These are phyloP conservation scores for Buxus sempervirens DNA, from an alignment of 164 flowering plant species.

Conservation along the genomic window DNA sequence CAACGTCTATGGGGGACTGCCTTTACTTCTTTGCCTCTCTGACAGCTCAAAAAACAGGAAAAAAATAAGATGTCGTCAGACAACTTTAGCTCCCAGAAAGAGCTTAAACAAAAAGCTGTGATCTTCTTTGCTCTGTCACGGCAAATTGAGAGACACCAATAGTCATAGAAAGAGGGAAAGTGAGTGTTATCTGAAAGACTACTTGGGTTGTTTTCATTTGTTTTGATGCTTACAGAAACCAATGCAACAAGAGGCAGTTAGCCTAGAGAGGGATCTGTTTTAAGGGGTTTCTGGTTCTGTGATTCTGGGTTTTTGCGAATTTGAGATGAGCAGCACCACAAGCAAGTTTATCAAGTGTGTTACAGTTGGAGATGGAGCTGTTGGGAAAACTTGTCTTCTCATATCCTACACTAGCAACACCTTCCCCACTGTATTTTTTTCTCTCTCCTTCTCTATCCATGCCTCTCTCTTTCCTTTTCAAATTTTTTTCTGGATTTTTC, in stretches of 20 bases:
- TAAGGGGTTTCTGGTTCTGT: neutral
- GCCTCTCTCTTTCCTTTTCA: neutral
- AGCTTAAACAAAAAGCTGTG: slow-evolving; percentile 8
- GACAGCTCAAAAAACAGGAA: slow-evolving; percentile 45
- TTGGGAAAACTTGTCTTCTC: slow-evolving; percentile 72
- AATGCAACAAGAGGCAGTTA: neutral
- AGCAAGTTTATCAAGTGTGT: slow-evolving; percentile 65
- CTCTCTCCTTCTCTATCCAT: neutral
- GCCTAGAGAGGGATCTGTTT: neutral
- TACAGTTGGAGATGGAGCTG: slow-evolving; percentile 81
- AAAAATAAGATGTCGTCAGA: neutral
- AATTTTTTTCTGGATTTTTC: neutral
- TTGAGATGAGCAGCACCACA: slow-evolving; percentile 37
- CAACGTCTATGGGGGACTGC: slow-evolving; percentile 3
- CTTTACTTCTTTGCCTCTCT: slow-evolving; percentile 24
- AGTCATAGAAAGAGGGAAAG: neutral
- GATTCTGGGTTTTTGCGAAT: slow-evolving; percentile 7
- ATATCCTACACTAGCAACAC: slow-evolving; percentile 78
- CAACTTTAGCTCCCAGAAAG: slow-evolving; percentile 15
- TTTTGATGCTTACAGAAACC: neutral
- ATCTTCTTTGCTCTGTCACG: neutral
- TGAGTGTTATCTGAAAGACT: slow-evolving; percentile 1
- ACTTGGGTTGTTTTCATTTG: neutral
- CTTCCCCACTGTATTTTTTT: slow-evolving; percentile 50
- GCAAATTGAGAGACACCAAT: neutral